phyloP scores from a whole-genome alignment of 2,329 filamentous ascomycete species.

The Ustilaginoidea virens region DNA sequence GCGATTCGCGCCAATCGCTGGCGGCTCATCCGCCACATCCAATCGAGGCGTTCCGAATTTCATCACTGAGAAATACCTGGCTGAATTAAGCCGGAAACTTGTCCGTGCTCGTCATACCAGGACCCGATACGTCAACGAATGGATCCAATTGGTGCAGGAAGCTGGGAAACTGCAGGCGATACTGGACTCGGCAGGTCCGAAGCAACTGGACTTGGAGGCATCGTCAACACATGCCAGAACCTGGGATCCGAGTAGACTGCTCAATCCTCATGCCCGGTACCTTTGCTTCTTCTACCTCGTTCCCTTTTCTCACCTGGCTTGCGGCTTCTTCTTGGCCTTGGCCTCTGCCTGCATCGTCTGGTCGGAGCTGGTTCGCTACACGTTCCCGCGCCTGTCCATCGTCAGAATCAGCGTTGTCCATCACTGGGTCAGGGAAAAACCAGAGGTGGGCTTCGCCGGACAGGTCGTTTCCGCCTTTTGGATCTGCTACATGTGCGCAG shows the following conservation, averaged over 20 bases:
- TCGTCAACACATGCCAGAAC: conserved; percentile 38
- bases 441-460: conserved; percentile 70
- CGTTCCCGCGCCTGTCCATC: conserved; percentile 60
- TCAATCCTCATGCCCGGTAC: conserved; percentile 74
- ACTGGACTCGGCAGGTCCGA: conserved; percentile 67
- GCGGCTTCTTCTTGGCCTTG: conserved; percentile 53
- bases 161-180: conserved; percentile 67
- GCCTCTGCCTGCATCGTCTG: conserved; percentile 78
- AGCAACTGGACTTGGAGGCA: conserved; percentile 60
- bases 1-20: conserved; percentile 25
- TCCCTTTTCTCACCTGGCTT: conserved; percentile 47
- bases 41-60: conserved; percentile 52
- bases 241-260: conserved; percentile 38
- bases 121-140: conserved; percentile 70
- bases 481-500: conserved; percentile 93
- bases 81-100: conserved; percentile 71
- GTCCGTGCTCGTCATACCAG: conserved; percentile 71
- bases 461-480: conserved; percentile 74
- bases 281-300: conserved; percentile 59
- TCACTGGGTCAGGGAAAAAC: conserved; percentile 54
- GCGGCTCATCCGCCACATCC: conserved; percentile 28
- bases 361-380: conserved; percentile 83
- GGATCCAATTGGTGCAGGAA: conserved; percentile 62
- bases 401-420: conserved; percentile 55
- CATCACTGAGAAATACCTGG: conserved; percentile 85